Evolutionary conservation across 129 eudicot species (phyloP).

Genomic region (Centaurea solstitialis): DNA sequence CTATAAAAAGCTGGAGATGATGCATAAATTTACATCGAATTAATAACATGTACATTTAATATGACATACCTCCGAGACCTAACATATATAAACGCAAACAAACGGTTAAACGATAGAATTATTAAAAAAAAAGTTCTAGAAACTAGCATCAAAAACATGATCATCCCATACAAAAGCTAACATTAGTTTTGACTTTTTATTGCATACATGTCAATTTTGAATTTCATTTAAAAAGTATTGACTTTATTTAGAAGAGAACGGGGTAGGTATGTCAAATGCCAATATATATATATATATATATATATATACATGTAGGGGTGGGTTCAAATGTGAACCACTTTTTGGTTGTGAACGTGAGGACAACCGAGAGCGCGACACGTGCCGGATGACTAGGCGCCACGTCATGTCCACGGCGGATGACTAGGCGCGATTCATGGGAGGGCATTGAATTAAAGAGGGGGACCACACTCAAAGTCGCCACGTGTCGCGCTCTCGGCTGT

Average conservation of each 20-base stretch:
- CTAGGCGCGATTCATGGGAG: too few species aligned
- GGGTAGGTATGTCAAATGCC: conserved; percentile 8
- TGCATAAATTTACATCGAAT: not conserved
- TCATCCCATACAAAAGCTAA: not conserved
- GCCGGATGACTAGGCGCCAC: too few species aligned
- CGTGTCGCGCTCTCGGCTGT: too few species aligned
- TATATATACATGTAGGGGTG: too few species aligned
- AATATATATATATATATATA: not conserved
- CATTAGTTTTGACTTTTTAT: not conserved
- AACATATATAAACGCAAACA: not conserved
- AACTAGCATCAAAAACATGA: not conserved
- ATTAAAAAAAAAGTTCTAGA: not conserved
- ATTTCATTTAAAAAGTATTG: conserved; percentile 7
- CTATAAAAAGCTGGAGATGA: conserved; percentile 7
- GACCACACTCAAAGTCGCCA: too few species aligned
- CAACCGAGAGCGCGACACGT: too few species aligned
- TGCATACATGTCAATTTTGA: not conserved
- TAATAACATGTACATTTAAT: not conserved
- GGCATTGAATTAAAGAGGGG: too few species aligned
- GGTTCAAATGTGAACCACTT: too few species aligned
- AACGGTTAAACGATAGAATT: not conserved
- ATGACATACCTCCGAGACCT: not conserved
- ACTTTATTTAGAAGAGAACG: conserved; percentile 3
- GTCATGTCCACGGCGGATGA: too few species aligned
- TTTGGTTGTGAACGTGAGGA: too few species aligned